Conservation (phyloP, 331 rosid species). For the Malus hybrid region DNA sequence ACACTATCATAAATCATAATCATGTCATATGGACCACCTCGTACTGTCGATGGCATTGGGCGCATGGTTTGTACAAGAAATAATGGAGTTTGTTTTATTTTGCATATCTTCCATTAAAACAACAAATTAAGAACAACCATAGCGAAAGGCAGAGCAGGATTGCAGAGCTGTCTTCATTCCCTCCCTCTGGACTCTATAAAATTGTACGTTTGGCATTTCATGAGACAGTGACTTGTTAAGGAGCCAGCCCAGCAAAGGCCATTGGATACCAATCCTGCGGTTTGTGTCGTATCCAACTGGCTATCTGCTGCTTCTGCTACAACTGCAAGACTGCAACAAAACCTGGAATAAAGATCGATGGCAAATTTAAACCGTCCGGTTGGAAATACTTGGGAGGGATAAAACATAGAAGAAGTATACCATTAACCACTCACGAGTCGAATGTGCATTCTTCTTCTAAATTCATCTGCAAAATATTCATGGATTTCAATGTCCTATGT, state of each 20-base stretch:
- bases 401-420: background rate
- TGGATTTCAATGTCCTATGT: conserved; percentile 24
- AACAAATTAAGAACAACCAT: background rate
- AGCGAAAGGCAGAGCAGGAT: background rate
- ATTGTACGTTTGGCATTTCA: conserved; percentile 28
- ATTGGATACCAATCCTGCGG: conserved; percentile 27
- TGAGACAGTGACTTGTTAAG: conserved; percentile 23
- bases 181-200: background rate
- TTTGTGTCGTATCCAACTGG: conserved; percentile 1
- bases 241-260: conserved; percentile 35
- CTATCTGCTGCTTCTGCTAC: background rate
- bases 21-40: background rate
- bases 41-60: background rate
- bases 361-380: background rate
- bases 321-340: background rate
- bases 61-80: background rate
- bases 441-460: conserved; percentile 28
- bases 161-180: conserved; percentile 8
- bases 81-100: background rate
- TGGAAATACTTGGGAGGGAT: background rate
- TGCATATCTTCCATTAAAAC: background rate
- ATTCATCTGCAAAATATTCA: background rate
- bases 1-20: background rate
- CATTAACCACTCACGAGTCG: conserved; percentile 54
- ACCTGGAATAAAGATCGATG: background rate